Evolutionary conservation across 257 asterid species (phyloP), one percentile per base, ranked within the genome.

Genomic region (Primulina tabacum): DNA sequence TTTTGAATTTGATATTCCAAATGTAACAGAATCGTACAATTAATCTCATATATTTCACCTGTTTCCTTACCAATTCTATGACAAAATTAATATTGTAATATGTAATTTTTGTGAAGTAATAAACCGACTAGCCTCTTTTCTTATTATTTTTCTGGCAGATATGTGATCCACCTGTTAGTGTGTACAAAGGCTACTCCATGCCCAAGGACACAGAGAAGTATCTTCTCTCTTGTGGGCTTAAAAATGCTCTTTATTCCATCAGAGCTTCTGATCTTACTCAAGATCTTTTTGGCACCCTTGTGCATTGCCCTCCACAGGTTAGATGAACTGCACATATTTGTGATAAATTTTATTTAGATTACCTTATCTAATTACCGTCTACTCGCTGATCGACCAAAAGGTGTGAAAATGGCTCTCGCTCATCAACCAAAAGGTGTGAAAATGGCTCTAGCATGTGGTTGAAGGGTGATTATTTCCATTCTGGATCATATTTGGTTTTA

Each of bases 161-260:
- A 83, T 82, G 89, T 34, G 95, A 93, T 71, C 97, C 96, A 79
- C 96, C 98, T 33, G 98, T 86, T 65, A 90, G 98, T 67, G 97
- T 90, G 62, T 90, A 75, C 69, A 93, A 93, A 81, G 96, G 97
- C 52, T 75, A 87, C 68, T 76, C 86, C 69, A 82, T 93, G 92
- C 90, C 90, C 43, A 89, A 89, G 82, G 95, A 89, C 75, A 87
- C 98, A 12, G 96, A 90, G 75, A 85, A 93, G 77, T 81, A 90
- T 78, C 95, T 93, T 24, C 82, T 82, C 52, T 82, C 96, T 34
- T 79, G 87, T 76, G 96, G 97, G 75, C 96, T 90, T 77, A 87
- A 86, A 83, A 86, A 93, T 75, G 92, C 97, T 64, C 95, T 93
- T 52, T 93, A 89, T 80, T 78, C 95, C 73, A 74, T 93, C 38